Base-by-base conservation (phyloP, 2,329 filamentous ascomycete species). In the Graphilbum sp. region DNA sequence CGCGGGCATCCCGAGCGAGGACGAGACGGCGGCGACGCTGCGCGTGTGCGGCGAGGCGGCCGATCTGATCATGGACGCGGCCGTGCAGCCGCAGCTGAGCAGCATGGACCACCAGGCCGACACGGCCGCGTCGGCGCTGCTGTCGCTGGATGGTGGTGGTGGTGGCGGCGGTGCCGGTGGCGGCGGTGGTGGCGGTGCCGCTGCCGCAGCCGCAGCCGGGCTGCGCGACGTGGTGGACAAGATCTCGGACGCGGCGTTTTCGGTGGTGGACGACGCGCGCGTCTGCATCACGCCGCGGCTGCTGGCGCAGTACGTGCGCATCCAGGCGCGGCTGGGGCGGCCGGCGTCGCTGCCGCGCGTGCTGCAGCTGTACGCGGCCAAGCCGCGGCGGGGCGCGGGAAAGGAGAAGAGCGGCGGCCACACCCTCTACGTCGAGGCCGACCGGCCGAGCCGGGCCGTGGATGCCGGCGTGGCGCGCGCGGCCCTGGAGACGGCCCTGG, bases 341-440 rank as follows among this genome's bases (percentile, higher is more conserved):
- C 77, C 85, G 3, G 73, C 83, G 46, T 76, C 81, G 33, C 72
- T 96, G 44, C 85, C 88, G 7, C 71, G 78, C 42, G 73, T 86
- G 32, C 79, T 98, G 51, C 63, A 76, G 40, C 67, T 95, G 38
- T 96, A 88, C 54, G 83, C 84, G 35, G 72, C 73, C 48, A 98
- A 96, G 57, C 79, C 83, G 10, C 63, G 75, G 44, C 81, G 86
- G 3, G 59, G 67, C 36, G n/a, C 63, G 73, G 49, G 65, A 66
- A 36, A 66, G 70, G 16, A 69, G 67, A 68, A 69, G 9, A 9
- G 21, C 13, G 11, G 16, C 6, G 15, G 4, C 35, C 12, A 12
- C 27, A 61, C 83, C 37, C 59, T 60, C 44, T 84, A 76, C 51
- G 63, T 62, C 31, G 82, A 80, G 32, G 79, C 85, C 15, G 75